These are phyloP conservation scores for Albifimbria verrucaria DNA, from an alignment of 2,329 filamentous ascomycete species.

Conservation along the genomic window DNA sequence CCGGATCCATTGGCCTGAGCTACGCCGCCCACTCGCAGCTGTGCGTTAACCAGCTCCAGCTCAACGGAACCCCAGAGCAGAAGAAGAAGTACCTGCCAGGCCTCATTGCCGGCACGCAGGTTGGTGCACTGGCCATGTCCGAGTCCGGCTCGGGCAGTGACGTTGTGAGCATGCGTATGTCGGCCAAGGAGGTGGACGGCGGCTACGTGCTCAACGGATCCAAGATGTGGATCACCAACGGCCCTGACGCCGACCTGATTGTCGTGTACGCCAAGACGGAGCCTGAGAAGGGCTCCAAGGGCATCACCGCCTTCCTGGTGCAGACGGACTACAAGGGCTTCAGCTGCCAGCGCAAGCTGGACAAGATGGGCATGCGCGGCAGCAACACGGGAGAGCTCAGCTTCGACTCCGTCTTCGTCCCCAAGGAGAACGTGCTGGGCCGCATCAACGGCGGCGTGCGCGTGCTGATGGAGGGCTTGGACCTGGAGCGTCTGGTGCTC, in stretches of 20 bases:
- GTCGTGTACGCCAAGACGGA: constrained; percentile 97
- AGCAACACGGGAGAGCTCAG: constrained; percentile 94
- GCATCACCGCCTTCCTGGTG: constrained; percentile 93
- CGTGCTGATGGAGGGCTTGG: constrained; percentile 94
- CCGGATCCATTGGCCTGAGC: constrained; percentile 78
- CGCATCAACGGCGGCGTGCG: constrained; percentile 76
- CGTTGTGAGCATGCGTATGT: constrained; percentile 93
- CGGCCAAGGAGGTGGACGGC: constrained; percentile 75
- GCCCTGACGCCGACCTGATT: constrained; percentile 87
- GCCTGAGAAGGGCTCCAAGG: constrained; percentile 76
- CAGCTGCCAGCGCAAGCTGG: constrained; percentile 82
- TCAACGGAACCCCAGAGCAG: constrained; percentile 79
- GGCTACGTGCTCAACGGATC: constrained; percentile 83
- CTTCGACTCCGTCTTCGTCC: constrained; percentile 89
- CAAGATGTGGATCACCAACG: constrained; percentile 99
- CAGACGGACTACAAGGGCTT: constrained; percentile 71
- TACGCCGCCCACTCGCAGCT: constrained; percentile 96
- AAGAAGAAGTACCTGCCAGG: constrained; percentile 78
- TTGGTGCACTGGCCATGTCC: constrained; percentile 92
- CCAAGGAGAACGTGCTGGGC: constrained; percentile 76
- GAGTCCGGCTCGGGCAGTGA: constrained; percentile 89
- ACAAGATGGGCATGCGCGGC: constrained; percentile 97
- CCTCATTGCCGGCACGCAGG: constrained; percentile 72
- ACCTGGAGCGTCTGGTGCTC: constrained; percentile 89
- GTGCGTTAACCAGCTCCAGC: constrained; percentile 91